Percentiles rank a stretch among this genome's conserved stretches.
Evolutionary conservation across 164 flowering plant genomes (phyloP).

Genomic region (Vitis labrusca): DNA sequence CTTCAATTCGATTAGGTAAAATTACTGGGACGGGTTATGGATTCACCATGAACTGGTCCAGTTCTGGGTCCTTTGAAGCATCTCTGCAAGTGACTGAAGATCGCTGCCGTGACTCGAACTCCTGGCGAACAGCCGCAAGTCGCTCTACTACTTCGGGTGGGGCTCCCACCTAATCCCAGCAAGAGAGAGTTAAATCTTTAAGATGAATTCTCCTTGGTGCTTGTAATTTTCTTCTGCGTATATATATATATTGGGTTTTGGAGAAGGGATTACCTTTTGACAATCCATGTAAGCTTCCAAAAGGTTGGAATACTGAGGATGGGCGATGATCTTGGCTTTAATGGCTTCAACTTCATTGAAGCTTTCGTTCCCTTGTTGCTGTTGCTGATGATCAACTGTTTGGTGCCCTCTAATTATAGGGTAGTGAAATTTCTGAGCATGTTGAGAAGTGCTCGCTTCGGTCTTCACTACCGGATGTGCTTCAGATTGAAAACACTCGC

Average conservation of each 20-base stretch:
- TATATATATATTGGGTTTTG: neutral
- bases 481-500: slow-evolving; percentile 33
- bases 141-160: slow-evolving; percentile 79
- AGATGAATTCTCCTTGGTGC: neutral
- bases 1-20: neutral
- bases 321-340: slow-evolving; percentile 87
- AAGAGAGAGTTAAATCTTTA: neutral
- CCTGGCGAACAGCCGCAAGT: slow-evolving; percentile 64
- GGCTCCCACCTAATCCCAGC: slow-evolving; percentile 70
- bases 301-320: slow-evolving; percentile 85
- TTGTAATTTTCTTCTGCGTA: too few species aligned
- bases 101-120: slow-evolving; percentile 64
- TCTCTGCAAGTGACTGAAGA: slow-evolving; percentile 39
- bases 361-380: slow-evolving; percentile 18
- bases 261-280: slow-evolving; percentile 61
- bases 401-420: slow-evolving; percentile 25
- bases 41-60: slow-evolving; percentile 92
- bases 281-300: slow-evolving; percentile 91
- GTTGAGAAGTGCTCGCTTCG: slow-evolving; percentile 41
- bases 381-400: slow-evolving; percentile 23
- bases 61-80: slow-evolving; percentile 72
- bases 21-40: neutral
- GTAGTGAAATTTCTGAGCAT: slow-evolving; percentile 33
- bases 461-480: slow-evolving; percentile 41
- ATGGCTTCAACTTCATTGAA: slow-evolving; percentile 56